A percentile compares a stretch with the other conserved stretches of the same genome.
phyloP scores from a whole-genome alignment of 2,329 filamentous ascomycete genomes.

The Emmonsiellopsis sp. region DNA sequence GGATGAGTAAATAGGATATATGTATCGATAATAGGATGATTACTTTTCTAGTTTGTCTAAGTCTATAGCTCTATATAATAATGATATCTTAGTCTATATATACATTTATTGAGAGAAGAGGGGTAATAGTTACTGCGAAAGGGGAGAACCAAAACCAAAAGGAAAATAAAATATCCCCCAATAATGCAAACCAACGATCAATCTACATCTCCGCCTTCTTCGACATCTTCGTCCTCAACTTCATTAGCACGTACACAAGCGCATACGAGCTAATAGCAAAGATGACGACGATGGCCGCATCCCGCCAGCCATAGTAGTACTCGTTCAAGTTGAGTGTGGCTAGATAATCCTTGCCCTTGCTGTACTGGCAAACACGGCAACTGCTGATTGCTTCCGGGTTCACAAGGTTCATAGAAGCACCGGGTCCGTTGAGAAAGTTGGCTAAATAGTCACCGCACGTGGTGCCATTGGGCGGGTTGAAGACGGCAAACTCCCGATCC shows the following conservation, averaged over 20 bases:
- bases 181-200: neutral
- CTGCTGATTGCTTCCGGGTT: constrained; percentile 49
- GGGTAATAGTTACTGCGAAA: no score
- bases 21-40: no score
- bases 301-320: constrained; percentile 58
- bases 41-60: no score
- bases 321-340: constrained; percentile 49
- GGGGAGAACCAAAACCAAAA: no score
- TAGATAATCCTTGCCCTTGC: constrained; percentile 51
- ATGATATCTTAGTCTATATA: no score
- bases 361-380: constrained; percentile 56
- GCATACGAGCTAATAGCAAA: constrained; percentile 49
- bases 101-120: no score
- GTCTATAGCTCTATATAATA: no score
- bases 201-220: constrained; percentile 25
- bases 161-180: neutral
- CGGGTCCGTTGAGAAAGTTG: constrained; percentile 40
- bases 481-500: constrained; percentile 41
- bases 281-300: constrained; percentile 51
- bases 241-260: constrained; percentile 36
- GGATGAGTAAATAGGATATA: no score
- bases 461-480: constrained; percentile 30
- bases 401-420: constrained; percentile 42
- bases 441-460: constrained; percentile 53
- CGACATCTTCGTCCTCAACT: constrained; percentile 27